Percentiles rank a stretch among this genome's conserved stretches.
Conservation (phyloP, 1,284 basidiomycete species). For the Paramarasmius palmivorus region DNA sequence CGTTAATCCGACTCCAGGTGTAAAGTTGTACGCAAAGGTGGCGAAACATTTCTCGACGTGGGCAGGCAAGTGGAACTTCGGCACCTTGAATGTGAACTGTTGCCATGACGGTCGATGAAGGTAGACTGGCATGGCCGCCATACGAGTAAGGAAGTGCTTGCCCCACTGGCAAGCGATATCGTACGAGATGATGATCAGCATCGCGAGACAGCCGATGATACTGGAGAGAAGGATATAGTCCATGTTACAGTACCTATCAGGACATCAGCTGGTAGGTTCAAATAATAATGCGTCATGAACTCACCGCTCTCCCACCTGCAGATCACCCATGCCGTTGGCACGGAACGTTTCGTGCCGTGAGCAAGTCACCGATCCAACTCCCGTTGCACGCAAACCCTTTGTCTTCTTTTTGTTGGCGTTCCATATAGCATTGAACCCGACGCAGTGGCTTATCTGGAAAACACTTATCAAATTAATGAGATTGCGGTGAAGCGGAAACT, state of each 20-base stretch:
- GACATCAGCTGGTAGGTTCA: background rate
- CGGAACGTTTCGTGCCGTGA: slow-evolving; percentile 17
- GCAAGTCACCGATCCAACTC: slow-evolving; percentile 20
- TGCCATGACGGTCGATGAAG: slow-evolving; percentile 3
- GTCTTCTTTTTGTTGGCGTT: slow-evolving; percentile 17
- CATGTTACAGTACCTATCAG: slow-evolving; percentile 18
- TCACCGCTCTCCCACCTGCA: slow-evolving; percentile 20
- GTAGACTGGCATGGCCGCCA: slow-evolving; percentile 1
- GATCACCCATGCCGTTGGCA: slow-evolving; percentile 21
- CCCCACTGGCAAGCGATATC: slow-evolving; percentile 19
- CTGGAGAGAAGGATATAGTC: slow-evolving; percentile 16
- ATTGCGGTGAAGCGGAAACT: background rate
- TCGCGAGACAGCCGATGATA: background rate
- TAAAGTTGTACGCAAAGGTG: slow-evolving; percentile 21
- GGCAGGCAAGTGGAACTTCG: slow-evolving; percentile 18
- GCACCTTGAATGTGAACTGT: slow-evolving; percentile 5
- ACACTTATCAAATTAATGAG: background rate
- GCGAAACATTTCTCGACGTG: slow-evolving; percentile 14
- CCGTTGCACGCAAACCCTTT: slow-evolving; percentile 19
- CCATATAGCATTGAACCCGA: slow-evolving; percentile 19
- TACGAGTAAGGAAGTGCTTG: slow-evolving; percentile 8
- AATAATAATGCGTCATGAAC: background rate
- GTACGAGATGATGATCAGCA: slow-evolving; percentile 10
- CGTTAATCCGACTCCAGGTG: slow-evolving; percentile 21
- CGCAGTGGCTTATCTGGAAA: slow-evolving; percentile 22